Conservation (phyloP, 768 basidiomycete species). For the Lentinus brumalis region DNA sequence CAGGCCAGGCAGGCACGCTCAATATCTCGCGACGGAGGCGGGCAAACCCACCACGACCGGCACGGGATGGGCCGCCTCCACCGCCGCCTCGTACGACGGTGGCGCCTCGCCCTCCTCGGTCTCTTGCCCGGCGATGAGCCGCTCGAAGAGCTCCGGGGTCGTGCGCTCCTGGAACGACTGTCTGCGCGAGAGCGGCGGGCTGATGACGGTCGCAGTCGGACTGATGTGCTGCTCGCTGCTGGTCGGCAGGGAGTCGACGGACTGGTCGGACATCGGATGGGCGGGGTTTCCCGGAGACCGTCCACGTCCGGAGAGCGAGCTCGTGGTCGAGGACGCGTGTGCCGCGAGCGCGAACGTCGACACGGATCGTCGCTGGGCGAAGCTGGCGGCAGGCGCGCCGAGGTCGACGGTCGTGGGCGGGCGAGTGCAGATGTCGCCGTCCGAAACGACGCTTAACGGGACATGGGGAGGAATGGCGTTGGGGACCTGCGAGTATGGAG, state of each 20-base stretch:
- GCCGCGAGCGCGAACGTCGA: slow-evolving; percentile 6
- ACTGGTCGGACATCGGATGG: slow-evolving; percentile 6
- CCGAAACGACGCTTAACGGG: slow-evolving; percentile 14
- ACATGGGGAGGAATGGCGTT: slow-evolving; percentile 8
- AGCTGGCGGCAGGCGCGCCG: not conserved
- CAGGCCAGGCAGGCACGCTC: not conserved
- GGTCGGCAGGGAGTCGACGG: slow-evolving; percentile 3
- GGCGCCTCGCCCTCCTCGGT: slow-evolving; percentile 83
- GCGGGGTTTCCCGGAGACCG: slow-evolving; percentile 3
- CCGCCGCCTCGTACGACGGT: slow-evolving; percentile 60
- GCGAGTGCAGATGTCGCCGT: slow-evolving; percentile 10
- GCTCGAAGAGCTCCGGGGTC: slow-evolving; percentile 58
- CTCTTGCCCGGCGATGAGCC: slow-evolving; percentile 81
- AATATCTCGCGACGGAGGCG: not conserved
- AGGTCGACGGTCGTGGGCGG: not conserved
- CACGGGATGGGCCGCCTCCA: not conserved
- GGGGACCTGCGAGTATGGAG: slow-evolving; percentile 64
- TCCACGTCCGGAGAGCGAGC: slow-evolving; percentile 5
- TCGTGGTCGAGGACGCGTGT: slow-evolving; percentile 2
- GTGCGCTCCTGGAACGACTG: slow-evolving; percentile 42
- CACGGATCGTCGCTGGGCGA: slow-evolving; percentile 3
- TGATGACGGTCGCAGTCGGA: not conserved
- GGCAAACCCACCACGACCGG: not conserved
- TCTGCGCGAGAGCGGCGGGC: slow-evolving; percentile 12
- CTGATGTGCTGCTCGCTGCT: not conserved